Evolutionary conservation across 768 basidiomycete species (phyloP).

Genomic region (Lyophyllum decastes): DNA sequence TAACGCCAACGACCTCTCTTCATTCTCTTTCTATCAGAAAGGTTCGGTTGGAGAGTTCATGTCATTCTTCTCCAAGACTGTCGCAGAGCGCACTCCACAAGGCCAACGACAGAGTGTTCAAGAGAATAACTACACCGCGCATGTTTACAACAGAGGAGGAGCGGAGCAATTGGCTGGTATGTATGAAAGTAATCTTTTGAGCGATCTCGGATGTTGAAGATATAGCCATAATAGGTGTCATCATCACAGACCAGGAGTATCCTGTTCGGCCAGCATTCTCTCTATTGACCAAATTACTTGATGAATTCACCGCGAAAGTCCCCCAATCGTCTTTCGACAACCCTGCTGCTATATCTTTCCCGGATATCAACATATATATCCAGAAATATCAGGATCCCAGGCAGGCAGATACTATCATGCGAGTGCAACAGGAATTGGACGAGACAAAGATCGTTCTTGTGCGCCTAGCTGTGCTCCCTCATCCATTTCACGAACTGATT

Average conservation of each 20-base stretch:
- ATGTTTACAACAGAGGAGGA: constrained; percentile 92
- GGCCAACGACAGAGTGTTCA: constrained; percentile 93
- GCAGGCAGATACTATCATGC: constrained; percentile 98
- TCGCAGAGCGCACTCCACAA: constrained; percentile 81
- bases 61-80: constrained; percentile 92
- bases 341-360: constrained; percentile 73
- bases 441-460: constrained; percentile 99
- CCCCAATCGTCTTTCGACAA: constrained; percentile 69
- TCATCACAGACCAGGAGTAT: constrained; percentile 95
- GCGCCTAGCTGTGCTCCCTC: constrained; percentile 28
- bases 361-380: constrained; percentile 73
- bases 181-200: constrained; percentile 21
- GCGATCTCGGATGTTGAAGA: constrained; percentile 6
- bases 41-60: constrained; percentile 90
- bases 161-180: constrained; percentile 81
- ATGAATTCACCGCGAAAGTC: constrained; percentile 85
- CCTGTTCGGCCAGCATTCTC: constrained; percentile 97
- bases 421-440: constrained; percentile 96
- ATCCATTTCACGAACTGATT: neutral
- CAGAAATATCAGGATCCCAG: constrained; percentile 95
- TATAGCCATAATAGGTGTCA: constrained; percentile 59
- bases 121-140: constrained; percentile 91
- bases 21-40: constrained; percentile 92
- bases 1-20: constrained; percentile 77
- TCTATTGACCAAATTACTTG: constrained; percentile 89